Evolutionary conservation across 371 early-diverging fungal species (phyloP), one percentile per base, ranked within the genome.

Genomic region (Parasitella parasitica): DNA sequence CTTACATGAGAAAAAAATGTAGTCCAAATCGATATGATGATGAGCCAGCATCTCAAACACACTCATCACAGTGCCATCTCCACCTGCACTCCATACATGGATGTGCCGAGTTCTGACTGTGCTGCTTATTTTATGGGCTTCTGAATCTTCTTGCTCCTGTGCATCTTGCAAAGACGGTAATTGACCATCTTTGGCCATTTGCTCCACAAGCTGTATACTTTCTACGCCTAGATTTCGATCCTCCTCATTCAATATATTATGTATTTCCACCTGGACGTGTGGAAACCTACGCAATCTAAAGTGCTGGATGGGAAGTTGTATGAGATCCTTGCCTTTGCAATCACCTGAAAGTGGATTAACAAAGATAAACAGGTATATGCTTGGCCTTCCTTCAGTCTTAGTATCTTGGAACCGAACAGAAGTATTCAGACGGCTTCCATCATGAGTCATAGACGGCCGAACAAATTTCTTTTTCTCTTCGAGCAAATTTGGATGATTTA

Each of bases 1-100:
- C 66, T 71, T 70, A 72, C 85, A 82, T 52, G 86, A 86, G 53
- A 87, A 86, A 61, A 78, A 87, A 60, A 87, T 64, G 15, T 64
- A 67, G 34, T 80, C 77, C 30, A 84, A 66, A 51, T 86, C 80
- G 48, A 87, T 71, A 22, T 72, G 60, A 37, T 83, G 63, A 35
- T 58, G 55, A 52, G 83, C 79, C 53, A 85, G 62, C 48, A 79
- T 57, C 59, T 82, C 82, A 53, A 86, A 72, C 6, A 85, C 82
- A n/a, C 81, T 75, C 78, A 84, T 85, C 34, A 87, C 86, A 0
- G 87, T 87, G 13, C 87, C 87, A 65, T 87, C 87, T 13, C 87
- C 87, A 26, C 87, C 87, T 4, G 85, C 86, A 57, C 82, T 81
- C 87, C 87, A 87, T 18, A 84, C 82, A 65, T 87, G 87, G 49